Evolutionary conservation across 441 rosid genomes (phyloP), one percentile per base, ranked within the genome.

Genomic region (Bruguiera hainesii): DNA sequence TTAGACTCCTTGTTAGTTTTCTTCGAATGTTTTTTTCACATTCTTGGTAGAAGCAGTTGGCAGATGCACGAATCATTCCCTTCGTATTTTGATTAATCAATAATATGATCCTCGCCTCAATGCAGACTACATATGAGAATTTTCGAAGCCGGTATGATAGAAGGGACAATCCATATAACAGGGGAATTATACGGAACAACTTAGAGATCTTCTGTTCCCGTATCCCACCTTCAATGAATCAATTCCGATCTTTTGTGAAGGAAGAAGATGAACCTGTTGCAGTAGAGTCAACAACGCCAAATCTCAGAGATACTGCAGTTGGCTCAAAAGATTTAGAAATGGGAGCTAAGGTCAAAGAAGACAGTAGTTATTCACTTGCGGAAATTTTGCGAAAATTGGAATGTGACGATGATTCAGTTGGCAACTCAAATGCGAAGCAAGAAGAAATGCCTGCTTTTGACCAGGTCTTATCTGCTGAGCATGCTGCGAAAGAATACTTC

Each of bases 91-190:
- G 46, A 37, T 37, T 37, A 10, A 37, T 10, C 46, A 37, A 37
- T 10, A 13, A 10, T 37, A 37, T 37, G 11, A 37, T 37, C 46
- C 11, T 10, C 10, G 46, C 46, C 15, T 21, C 26, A 55, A 35
- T 80, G 76, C 87, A 95, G 98, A 95, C 98, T 18, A 95, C 98
- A 25, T 95, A 87, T 66, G 99, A 95, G 84, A 95, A 95, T 76
- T 95, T 95, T 51, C 86, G 97, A 0, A 87, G 89, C 76, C 85
- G 87, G 20, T 95, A 95, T 62, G 99, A 92, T 71, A 95, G 87
- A 81, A 89, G 85, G 78, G 89, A 86, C 79, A 92, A 95, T 74
- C 98, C 97, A 46, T 87, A 87, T 68, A 86, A 83, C 75, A 78
- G 64, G 46, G 98, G 97, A 57, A 4, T 71, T 20, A 2, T 79